phyloP scores from a whole-genome alignment of 345 rosid genomes.

The Salix koriyanagi region DNA sequence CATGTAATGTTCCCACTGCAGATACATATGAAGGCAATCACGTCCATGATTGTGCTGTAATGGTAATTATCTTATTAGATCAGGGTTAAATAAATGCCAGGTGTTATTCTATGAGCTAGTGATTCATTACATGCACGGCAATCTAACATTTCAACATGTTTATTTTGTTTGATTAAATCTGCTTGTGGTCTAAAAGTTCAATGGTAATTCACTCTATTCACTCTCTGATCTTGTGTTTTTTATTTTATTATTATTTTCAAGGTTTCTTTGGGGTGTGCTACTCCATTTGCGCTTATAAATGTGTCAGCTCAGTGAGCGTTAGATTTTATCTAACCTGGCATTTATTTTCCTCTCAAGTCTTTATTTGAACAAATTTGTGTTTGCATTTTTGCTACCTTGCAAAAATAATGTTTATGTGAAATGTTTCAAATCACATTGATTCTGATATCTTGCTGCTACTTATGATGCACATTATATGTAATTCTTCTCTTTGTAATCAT shows the following conservation, averaged over 20 bases:
- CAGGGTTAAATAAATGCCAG: background rate
- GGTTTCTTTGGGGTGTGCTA: slow-evolving; percentile 85
- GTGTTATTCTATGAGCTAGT: background rate
- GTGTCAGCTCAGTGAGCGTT: slow-evolving; percentile 71
- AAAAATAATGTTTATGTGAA: background rate
- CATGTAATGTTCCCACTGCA: background rate
- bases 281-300: slow-evolving; percentile 76
- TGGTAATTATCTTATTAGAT: background rate
- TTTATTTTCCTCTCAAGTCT: background rate
- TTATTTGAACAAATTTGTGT: background rate
- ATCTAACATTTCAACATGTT: background rate
- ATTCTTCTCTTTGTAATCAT: background rate
- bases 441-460: background rate
- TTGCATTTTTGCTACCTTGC: background rate
- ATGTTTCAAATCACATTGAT: background rate
- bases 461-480: background rate
- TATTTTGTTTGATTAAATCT: too few species aligned
- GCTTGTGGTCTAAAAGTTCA: background rate
- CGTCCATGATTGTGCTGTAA: background rate
- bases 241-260: slow-evolving; percentile 19
- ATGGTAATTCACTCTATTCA: background rate
- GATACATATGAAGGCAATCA: background rate
- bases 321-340: background rate
- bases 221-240: slow-evolving; percentile 1
- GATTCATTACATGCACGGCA: background rate